phyloP scores from a whole-genome alignment of 2,329 filamentous ascomycete species.

The Trichoderma aggressivum region DNA sequence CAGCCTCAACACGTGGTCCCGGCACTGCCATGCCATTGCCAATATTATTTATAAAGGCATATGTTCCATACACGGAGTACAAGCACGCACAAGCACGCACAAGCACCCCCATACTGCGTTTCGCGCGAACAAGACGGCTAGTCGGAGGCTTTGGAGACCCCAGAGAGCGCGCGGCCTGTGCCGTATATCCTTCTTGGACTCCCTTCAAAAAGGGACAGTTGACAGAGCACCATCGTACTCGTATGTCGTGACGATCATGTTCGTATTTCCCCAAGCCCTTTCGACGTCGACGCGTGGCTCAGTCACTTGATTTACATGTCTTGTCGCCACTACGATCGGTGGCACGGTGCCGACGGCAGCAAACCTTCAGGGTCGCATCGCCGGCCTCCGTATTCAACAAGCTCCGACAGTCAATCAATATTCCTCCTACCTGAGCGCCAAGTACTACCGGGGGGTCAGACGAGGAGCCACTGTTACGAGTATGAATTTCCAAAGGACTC shows the following conservation, averaged over 20 bases:
- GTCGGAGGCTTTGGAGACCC: not conserved
- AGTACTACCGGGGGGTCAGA: not conserved
- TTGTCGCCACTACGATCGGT: not conserved
- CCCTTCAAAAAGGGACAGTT: not conserved
- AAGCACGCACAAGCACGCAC: not conserved
- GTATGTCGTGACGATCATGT: conserved; percentile 5
- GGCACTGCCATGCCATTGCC: not conserved
- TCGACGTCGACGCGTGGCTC: conserved; percentile 14
- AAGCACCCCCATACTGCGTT: not conserved
- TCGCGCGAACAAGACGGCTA: not conserved
- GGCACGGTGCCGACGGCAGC: not conserved
- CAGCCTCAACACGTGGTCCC: conserved; percentile 11
- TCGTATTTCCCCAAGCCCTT: not conserved
- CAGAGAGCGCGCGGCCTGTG: not conserved
- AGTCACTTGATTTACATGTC: conserved; percentile 3
- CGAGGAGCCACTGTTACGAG: not conserved
- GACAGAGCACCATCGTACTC: not conserved
- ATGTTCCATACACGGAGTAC: not conserved
- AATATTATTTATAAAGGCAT: not conserved
- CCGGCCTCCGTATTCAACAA: not conserved
- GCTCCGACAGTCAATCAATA: not conserved
- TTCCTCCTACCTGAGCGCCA: not conserved
- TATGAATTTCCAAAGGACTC: not conserved
- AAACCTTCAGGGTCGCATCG: not conserved
- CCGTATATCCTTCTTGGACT: conserved; percentile 1